Evolutionary conservation across 2,329 filamentous ascomycete genomes (phyloP), one percentile per base, ranked within the genome.

Genomic region (Fusarium ramigenum): DNA sequence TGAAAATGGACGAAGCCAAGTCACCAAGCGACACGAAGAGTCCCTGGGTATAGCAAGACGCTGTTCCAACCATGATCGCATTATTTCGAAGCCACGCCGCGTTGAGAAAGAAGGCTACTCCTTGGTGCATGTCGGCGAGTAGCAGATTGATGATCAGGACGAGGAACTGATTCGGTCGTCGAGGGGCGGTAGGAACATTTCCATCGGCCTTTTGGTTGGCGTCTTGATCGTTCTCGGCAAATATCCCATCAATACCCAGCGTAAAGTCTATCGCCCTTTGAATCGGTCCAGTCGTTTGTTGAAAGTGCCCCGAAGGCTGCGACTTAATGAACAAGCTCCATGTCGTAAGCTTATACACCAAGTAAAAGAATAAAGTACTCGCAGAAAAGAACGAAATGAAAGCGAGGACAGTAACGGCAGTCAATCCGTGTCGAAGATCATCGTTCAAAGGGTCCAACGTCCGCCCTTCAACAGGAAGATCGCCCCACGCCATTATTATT

Each of bases 111-210:
- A 93, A 93, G 8, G 90, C 89, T 2, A 89, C 79, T 12, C 89
- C 86, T 76, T 93, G 92, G 75, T 91, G 89, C 62, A 92, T 86
- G 74, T 93, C 92, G 66, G 92, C 91, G 28, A 92, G 81, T 9
- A 93, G 83, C 1, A 93, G 86, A 78, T 93, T 93, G 78, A 92
- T 88, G 65, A 93, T 91, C 9, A 93, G 84, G 1, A 93, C 83
- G 34, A 93, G 85, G 76, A 93, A 92, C 79, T 93, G 92, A 72
- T 93, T 93, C 0, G 86, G 86, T 10, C 84, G 82, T 25, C 82
- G 80, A 18, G 77, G 75, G 18, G 47, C 61, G 15, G 19, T n/a
- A 18, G 42, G n/a, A 7, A 4, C 36, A 18, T 52, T 32, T 6
- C 36, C 37, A 2, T 44, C 25, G 11, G 18, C 53, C 32, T 39